A percentile compares a stretch with the other conserved stretches of the same genome.
Evolutionary conservation across 2,329 filamentous ascomycete genomes (phyloP).

Genomic region (Knoxdaviesia capensis): DNA sequence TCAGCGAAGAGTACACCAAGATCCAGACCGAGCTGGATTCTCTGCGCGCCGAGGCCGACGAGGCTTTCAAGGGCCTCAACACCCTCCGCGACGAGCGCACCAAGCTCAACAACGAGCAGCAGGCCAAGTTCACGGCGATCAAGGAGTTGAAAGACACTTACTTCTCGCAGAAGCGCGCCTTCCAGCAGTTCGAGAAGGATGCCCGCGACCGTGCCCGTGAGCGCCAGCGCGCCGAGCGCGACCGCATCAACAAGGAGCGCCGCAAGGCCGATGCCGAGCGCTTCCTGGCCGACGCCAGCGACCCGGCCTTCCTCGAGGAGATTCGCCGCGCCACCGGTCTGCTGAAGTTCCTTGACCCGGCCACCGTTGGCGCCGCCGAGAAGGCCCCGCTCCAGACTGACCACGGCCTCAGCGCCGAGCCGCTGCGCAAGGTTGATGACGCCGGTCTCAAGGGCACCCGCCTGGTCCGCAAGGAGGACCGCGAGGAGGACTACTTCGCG

Average conservation of each 20-base stretch:
- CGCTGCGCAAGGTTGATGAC: conserved; percentile 68
- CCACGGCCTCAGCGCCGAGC: conserved; percentile 58
- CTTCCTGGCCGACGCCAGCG: conserved; percentile 61
- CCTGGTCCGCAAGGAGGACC: conserved; percentile 69
- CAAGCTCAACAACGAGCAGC: conserved; percentile 67
- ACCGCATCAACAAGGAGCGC: conserved; percentile 48
- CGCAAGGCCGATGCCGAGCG: conserved; percentile 58
- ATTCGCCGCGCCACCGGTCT: conserved; percentile 76
- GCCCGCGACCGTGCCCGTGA: conserved; percentile 57
- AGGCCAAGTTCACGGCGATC: conserved; percentile 65
- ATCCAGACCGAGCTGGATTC: conserved; percentile 74
- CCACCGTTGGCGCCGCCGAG: conserved; percentile 36
- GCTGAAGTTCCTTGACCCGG: conserved; percentile 79
- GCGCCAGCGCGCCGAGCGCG: conserved; percentile 63
- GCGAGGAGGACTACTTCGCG: conserved; percentile 69
- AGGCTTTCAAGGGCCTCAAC: conserved; percentile 74
- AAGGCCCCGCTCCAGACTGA: conserved; percentile 43
- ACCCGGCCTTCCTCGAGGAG: conserved; percentile 80
- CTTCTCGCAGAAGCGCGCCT: conserved; percentile 66
- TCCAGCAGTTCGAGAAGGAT: conserved; percentile 65
- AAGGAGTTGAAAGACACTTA: conserved; percentile 81
- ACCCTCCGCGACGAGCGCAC: conserved; percentile 67
- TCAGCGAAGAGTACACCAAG: conserved; percentile 69
- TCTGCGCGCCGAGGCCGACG: conserved; percentile 84
- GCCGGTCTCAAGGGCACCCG: conserved; percentile 70